A percentile compares a stretch with the other conserved stretches of the same genome.
Conservation (phyloP, 208 protist species). For the Wallacemonas sp. region DNA sequence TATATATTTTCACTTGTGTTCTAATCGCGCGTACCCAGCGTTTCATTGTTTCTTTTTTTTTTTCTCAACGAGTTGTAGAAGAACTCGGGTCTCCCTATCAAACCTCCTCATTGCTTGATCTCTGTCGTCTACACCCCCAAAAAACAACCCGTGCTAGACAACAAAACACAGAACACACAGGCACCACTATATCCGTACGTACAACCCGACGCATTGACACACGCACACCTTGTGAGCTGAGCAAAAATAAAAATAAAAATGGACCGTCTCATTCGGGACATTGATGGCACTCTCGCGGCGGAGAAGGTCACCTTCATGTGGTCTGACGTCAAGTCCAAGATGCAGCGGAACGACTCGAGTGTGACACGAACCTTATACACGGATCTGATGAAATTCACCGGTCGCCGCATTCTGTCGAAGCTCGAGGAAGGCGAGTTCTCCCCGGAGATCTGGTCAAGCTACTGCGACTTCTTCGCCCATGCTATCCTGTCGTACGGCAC, state of each 20-base stretch:
- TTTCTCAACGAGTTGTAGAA: too few species aligned
- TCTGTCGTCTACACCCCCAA: too few species aligned
- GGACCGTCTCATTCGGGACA: conserved; percentile 28
- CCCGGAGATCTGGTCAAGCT: conserved; percentile 46
- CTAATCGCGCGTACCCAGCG: too few species aligned
- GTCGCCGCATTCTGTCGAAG: conserved; percentile 38
- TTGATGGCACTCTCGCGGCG: conserved; percentile 25
- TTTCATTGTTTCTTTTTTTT: too few species aligned
- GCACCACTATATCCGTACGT: background rate
- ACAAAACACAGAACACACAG: too few species aligned
- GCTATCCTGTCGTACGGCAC: conserved; percentile 55
- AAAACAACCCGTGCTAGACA: too few species aligned
- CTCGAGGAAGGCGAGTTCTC: conserved; percentile 41
- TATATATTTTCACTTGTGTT: too few species aligned
- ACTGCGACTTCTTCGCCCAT: conserved; percentile 48
- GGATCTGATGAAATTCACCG: conserved; percentile 38
- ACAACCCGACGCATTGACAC: background rate
- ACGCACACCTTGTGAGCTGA: background rate
- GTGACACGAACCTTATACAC: conserved; percentile 36
- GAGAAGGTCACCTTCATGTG: conserved; percentile 24
- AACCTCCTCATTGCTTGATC: too few species aligned
- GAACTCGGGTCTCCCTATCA: too few species aligned
- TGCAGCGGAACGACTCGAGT: conserved; percentile 11
- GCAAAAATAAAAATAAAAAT: background rate
- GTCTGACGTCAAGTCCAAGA: conserved; percentile 25